Percentiles rank a stretch among this genome's conserved stretches.
Evolutionary conservation across 352 stramenopile species (phyloP).

Genomic region (Blastocystis sp.): DNA sequence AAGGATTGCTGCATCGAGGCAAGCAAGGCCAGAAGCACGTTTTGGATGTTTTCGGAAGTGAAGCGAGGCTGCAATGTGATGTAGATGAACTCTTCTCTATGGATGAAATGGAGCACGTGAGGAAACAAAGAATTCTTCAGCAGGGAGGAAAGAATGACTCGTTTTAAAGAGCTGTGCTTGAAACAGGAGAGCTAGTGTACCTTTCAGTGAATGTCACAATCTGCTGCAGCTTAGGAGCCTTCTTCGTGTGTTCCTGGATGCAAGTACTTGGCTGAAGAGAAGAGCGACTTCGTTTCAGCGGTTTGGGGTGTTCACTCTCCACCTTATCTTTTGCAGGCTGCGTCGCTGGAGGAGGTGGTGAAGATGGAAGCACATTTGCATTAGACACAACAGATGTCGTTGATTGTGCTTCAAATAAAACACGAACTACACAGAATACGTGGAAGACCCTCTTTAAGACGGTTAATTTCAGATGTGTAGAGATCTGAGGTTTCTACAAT

Average conservation of each 20-base stretch:
- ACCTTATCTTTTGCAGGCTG: background rate
- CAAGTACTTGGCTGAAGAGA: background rate
- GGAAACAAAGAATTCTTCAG: background rate
- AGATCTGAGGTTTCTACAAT: background rate
- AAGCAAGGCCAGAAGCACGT: background rate
- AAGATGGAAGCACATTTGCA: background rate
- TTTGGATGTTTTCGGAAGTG: background rate
- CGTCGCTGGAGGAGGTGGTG: background rate
- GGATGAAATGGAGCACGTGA: background rate
- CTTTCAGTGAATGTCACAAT: background rate
- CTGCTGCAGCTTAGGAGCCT: background rate
- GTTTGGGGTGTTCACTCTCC: background rate
- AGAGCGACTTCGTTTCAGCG: background rate
- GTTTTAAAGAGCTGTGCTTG: background rate
- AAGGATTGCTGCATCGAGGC: background rate
- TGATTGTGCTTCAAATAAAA: background rate
- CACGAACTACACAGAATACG: background rate
- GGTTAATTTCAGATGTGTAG: background rate
- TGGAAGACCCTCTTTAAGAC: background rate
- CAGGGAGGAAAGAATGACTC: background rate
- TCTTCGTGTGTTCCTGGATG: background rate
- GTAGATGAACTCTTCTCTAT: constrained; percentile 33
- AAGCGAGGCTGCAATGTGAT: background rate
- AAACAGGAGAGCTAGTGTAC: background rate
- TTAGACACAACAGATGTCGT: background rate